Evolutionary conservation across 2,329 filamentous ascomycete genomes (phyloP).

Genomic region (Bipolaris zeicola): DNA sequence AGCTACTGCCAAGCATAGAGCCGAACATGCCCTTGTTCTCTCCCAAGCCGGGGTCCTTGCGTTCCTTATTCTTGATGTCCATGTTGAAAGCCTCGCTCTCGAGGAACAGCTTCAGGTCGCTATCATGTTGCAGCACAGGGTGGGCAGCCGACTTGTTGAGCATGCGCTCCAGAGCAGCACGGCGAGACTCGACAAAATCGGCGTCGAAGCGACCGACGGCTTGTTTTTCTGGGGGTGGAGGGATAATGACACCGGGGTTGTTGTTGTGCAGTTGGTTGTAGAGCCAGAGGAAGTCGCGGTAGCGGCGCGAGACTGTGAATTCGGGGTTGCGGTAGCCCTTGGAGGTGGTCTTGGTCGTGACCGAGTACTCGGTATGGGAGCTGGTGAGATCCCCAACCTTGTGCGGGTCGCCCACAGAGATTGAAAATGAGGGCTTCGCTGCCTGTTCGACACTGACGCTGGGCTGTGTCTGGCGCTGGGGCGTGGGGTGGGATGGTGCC

Average conservation of each 20-base stretch:
- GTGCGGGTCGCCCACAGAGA: slow-evolving; percentile 92
- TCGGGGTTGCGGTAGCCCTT: slow-evolving; percentile 93
- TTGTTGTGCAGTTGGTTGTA: slow-evolving; percentile 94
- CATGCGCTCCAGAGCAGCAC: slow-evolving; percentile 95
- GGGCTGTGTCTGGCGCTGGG: slow-evolving; percentile 65
- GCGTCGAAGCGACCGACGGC: slow-evolving; percentile 94
- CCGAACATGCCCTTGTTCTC: slow-evolving; percentile 95
- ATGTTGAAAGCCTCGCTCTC: slow-evolving; percentile 96
- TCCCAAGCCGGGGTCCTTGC: slow-evolving; percentile 80
- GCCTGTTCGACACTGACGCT: slow-evolving; percentile 93
- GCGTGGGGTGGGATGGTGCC: slow-evolving; percentile 53
- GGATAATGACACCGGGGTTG: slow-evolving; percentile 92
- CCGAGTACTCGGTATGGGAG: slow-evolving; percentile 97
- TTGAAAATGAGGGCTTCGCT: slow-evolving; percentile 87
- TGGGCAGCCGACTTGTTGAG: slow-evolving; percentile 93
- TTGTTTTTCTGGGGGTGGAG: slow-evolving; percentile 96
- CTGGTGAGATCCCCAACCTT: slow-evolving; percentile 97
- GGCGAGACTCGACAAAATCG: slow-evolving; percentile 92
- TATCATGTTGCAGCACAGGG: slow-evolving; percentile 88
- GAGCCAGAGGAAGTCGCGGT: slow-evolving; percentile 96
- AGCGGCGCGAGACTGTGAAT: slow-evolving; percentile 91
- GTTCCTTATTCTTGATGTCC: slow-evolving; percentile 97
- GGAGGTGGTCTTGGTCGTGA: slow-evolving; percentile 92
- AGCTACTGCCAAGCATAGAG: slow-evolving; percentile 75
- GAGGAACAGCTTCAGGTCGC: slow-evolving; percentile 92